These are phyloP conservation scores for Nakazawaea peltata DNA, from an alignment of 805 yeast species.

Conservation along the genomic window DNA sequence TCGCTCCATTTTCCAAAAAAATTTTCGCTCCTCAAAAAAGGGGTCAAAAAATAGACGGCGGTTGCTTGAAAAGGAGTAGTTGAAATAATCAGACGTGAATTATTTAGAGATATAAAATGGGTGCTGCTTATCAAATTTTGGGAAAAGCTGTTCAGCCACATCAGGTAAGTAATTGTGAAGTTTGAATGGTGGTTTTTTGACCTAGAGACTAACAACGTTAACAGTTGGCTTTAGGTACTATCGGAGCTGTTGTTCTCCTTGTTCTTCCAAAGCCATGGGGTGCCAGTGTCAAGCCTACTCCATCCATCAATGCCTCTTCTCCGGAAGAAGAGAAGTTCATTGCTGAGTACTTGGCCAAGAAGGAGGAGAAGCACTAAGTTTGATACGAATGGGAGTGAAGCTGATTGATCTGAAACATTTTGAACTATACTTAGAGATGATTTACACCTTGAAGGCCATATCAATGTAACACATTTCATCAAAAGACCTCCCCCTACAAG, in stretches of 20 bases:
- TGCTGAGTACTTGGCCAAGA: conserved; percentile 49
- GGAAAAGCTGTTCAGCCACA: conserved; percentile 84
- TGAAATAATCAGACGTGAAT: too few species aligned
- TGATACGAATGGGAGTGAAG: not conserved
- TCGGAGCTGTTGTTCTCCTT: conserved; percentile 57
- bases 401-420: too few species aligned
- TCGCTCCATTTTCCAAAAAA: too few species aligned
- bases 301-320: conserved; percentile 66
- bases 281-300: conserved; percentile 47
- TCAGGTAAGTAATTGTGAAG: conserved; percentile 34
- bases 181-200: not conserved
- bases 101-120: too few species aligned
- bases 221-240: conserved; percentile 72
- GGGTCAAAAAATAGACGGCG: too few species aligned
- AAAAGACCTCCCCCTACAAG: too few species aligned
- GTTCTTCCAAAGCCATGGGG: conserved; percentile 72
- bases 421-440: too few species aligned
- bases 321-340: conserved; percentile 90
- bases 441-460: too few species aligned
- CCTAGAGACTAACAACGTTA: not conserved
- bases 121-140: conserved; percentile 73
- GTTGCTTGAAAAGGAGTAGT: too few species aligned
- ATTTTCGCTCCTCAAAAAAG: too few species aligned
- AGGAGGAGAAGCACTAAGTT: conserved; percentile 23
- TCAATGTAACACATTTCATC: too few species aligned